Evolutionary conservation across 2,329 filamentous ascomycete genomes (phyloP).

Genomic region (Huntiella omanensis): DNA sequence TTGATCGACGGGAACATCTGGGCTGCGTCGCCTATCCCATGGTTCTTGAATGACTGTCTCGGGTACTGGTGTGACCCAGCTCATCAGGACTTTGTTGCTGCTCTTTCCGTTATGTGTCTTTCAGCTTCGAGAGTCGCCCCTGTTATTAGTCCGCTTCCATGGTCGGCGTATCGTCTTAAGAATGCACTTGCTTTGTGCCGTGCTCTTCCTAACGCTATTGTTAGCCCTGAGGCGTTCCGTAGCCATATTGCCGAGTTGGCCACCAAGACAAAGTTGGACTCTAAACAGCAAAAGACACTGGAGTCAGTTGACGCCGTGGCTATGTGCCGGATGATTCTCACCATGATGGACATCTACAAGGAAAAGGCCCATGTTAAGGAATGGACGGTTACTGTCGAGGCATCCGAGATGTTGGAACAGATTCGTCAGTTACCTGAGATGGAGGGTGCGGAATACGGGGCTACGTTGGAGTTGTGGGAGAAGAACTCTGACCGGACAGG

Average conservation of each 20-base stretch:
- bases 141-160: slow-evolving; percentile 30
- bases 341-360: slow-evolving; percentile 26
- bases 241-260: not conserved
- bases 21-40: slow-evolving; percentile 10
- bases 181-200: slow-evolving; percentile 32
- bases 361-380: slow-evolving; percentile 24
- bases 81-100: slow-evolving; percentile 14
- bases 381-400: slow-evolving; percentile 27
- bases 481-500: slow-evolving; percentile 21
- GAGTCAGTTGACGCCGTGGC: slow-evolving; percentile 31
- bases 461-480: slow-evolving; percentile 12
- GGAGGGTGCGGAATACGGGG: slow-evolving; percentile 5
- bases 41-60: slow-evolving; percentile 12
- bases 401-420: slow-evolving; percentile 29
- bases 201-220: slow-evolving; percentile 30
- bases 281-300: slow-evolving; percentile 18
- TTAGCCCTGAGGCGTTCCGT: slow-evolving; percentile 17
- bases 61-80: slow-evolving; percentile 8
- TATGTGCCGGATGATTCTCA: slow-evolving; percentile 32
- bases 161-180: slow-evolving; percentile 31
- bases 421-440: slow-evolving; percentile 18
- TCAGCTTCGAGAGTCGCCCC: slow-evolving; percentile 29
- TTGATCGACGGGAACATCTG: slow-evolving; percentile 16
- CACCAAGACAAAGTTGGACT: slow-evolving; percentile 13
- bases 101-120: slow-evolving; percentile 29